phyloP scores from a whole-genome alignment of 805 yeast genomes.

The Candida takata region DNA sequence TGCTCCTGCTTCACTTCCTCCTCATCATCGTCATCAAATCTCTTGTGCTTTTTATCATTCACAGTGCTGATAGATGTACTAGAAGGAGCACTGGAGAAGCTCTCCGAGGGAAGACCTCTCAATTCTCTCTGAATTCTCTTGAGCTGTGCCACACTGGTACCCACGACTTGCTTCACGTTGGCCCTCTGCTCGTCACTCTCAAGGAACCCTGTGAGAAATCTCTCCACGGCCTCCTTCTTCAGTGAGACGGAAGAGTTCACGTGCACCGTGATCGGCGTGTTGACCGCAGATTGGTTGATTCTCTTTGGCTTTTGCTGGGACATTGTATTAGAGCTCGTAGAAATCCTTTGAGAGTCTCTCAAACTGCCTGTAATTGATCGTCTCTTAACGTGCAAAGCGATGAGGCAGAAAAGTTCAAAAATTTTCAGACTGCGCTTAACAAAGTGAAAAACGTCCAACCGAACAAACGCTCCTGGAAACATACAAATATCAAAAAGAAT shows the following conservation, averaged over 20 bases:
- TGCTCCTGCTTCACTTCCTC: constrained; percentile 1
- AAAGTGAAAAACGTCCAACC: neutral
- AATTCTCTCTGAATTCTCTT: constrained; percentile 70
- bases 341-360: no score
- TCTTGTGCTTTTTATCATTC: constrained; percentile 16
- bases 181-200: constrained; percentile 21
- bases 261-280: constrained; percentile 21
- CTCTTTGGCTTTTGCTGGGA: constrained; percentile 14
- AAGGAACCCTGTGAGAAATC: constrained; percentile 37
- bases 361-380: no score
- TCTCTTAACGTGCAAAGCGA: no score
- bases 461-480: no score
- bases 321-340: no score
- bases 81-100: constrained; percentile 8
- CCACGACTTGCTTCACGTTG: constrained; percentile 17
- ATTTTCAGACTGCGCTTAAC: neutral
- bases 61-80: constrained; percentile 2
- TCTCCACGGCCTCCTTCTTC: constrained; percentile 38
- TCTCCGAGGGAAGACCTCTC: constrained; percentile 69
- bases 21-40: constrained; percentile 13
- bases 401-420: neutral
- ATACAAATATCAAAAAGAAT: no score
- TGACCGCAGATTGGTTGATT: constrained; percentile 19
- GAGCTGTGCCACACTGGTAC: constrained; percentile 45
- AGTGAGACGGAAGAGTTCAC: constrained; percentile 19